Evolutionary conservation across 331 rosid species (phyloP).

Genomic region (Acacia pycnantha): DNA sequence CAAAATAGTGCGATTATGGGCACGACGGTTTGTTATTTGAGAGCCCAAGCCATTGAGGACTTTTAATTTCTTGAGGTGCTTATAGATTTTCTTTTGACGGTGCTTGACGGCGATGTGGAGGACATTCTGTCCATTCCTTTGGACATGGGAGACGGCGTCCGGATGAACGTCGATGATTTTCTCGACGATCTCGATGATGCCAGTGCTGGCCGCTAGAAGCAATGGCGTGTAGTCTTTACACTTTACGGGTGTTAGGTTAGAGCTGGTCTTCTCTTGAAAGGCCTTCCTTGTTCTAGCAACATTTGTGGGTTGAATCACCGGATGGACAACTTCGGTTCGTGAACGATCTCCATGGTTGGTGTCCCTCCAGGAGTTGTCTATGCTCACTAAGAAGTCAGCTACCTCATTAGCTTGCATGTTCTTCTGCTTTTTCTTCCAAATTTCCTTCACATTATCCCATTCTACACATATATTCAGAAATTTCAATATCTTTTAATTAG

Average conservation of each 20-base stretch:
- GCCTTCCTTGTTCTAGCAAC: neutral
- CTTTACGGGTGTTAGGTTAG: no score
- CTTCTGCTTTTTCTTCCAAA: neutral
- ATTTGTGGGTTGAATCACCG: neutral
- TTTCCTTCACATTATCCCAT: neutral
- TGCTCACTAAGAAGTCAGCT: neutral
- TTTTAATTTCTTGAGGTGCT: neutral
- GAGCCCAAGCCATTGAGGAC: neutral
- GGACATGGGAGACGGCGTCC: neutral
- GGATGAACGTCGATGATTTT: neutral
- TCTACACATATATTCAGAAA: no score
- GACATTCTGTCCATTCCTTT: neutral
- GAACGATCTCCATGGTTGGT: neutral
- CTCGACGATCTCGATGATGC: neutral
- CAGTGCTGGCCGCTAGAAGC: conserved; percentile 11
- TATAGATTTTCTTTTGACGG: neutral
- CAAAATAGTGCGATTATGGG: conserved; percentile 8
- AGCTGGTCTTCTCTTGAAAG: neutral
- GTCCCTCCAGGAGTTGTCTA: neutral
- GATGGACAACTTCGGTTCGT: neutral
- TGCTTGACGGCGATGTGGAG: neutral
- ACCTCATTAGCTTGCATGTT: neutral
- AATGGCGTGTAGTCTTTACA: neutral
- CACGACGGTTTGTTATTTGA: neutral
- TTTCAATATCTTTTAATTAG: no score